Conservation (phyloP, 805 yeast species). For the Zygoascus ofunaensis region DNA sequence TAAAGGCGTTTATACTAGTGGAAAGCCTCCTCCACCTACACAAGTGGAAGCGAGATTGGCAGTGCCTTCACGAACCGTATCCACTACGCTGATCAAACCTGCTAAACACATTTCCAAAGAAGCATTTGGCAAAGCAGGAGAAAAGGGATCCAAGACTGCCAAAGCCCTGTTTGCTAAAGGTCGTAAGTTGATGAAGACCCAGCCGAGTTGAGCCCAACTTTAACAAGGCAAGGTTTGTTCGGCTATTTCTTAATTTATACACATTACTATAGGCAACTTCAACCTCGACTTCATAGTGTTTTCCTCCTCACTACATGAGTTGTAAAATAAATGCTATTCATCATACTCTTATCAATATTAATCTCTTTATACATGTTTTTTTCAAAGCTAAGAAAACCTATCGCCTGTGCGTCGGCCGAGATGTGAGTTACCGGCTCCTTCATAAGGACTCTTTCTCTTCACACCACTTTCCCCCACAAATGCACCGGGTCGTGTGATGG, state of each 20-base stretch:
- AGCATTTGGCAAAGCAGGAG: conserved; percentile 24
- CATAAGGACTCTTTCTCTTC: conserved; percentile 27
- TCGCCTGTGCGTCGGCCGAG: conserved; percentile 21
- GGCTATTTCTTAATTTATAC: too few species aligned
- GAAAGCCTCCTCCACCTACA: conserved; percentile 23
- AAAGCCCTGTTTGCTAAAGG: conserved; percentile 28
- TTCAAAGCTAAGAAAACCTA: conserved; percentile 5
- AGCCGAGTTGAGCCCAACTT: too few species aligned
- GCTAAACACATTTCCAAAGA: conserved; percentile 17
- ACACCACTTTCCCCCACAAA: conserved; percentile 24
- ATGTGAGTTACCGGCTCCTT: conserved; percentile 31
- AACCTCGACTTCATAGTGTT: too few species aligned
- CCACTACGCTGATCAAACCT: conserved; percentile 19
- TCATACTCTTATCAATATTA: too few species aligned
- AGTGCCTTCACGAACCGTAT: conserved; percentile 15
- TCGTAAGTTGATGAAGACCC: conserved; percentile 17
- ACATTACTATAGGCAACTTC: too few species aligned
- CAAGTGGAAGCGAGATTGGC: conserved; percentile 12
- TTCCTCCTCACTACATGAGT: too few species aligned
- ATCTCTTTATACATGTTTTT: too few species aligned
- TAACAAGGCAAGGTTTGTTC: too few species aligned
- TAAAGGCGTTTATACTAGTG: conserved; percentile 20
- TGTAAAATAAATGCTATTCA: too few species aligned
- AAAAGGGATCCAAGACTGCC: conserved; percentile 25
- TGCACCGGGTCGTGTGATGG: conserved; percentile 26